A percentile compares a stretch with the other conserved stretches of the same genome.
phyloP scores from a whole-genome alignment of 306 rosid genomes.

The Fragaria iinumae region DNA sequence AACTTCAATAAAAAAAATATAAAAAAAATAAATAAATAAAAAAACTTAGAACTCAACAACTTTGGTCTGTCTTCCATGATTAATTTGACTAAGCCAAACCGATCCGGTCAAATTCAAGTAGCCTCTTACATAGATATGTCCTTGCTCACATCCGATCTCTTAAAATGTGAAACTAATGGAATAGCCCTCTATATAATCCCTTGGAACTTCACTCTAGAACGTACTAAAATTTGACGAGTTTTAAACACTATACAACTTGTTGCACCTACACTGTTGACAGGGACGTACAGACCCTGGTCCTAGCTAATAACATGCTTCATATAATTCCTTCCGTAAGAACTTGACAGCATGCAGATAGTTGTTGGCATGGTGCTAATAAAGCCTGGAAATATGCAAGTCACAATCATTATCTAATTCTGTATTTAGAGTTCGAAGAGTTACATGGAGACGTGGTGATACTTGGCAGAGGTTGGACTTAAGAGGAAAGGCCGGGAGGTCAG shows the following conservation, averaged over 20 bases:
- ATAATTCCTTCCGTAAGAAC: neutral
- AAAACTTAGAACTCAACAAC: too few relatives aligned
- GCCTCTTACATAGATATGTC: too few relatives aligned
- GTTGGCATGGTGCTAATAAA: neutral
- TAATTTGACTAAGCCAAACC: too few relatives aligned
- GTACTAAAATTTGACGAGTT: neutral
- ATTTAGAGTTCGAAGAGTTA: neutral
- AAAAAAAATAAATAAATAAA: too few relatives aligned
- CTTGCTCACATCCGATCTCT: too few relatives aligned
- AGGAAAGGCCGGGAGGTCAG: slow-evolving; percentile 2
- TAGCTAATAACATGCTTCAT: neutral
- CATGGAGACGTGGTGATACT: neutral
- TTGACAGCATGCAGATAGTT: slow-evolving; percentile 7
- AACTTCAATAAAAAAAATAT: too few relatives aligned
- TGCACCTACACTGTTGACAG: neutral
- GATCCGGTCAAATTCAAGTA: too few relatives aligned
- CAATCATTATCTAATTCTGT: slow-evolving; percentile 10
- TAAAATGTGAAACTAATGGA: neutral
- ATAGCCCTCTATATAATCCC: neutral
- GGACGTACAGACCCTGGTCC: neutral
- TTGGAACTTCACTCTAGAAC: neutral
- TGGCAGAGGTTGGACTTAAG: slow-evolving; percentile 11
- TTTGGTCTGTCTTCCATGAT: too few relatives aligned
- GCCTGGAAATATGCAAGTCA: slow-evolving; percentile 4
- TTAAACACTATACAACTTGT: neutral